phyloP scores from a whole-genome alignment of 768 basidiomycete species.

The Russula virescens region DNA sequence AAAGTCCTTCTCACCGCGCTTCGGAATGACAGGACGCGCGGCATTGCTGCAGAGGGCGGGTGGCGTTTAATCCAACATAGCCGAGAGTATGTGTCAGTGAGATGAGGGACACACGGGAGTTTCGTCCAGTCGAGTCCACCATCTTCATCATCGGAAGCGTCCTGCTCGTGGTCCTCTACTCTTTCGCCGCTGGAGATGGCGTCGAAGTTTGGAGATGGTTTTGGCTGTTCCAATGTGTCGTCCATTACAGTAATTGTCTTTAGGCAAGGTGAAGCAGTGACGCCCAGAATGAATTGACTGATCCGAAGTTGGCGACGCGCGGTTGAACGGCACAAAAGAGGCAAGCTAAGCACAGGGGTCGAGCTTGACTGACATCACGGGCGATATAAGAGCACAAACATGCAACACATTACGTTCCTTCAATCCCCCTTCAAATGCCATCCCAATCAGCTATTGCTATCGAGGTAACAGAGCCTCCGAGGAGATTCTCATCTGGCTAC shows the following conservation, averaged over 20 bases:
- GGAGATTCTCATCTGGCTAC: conserved; percentile 17
- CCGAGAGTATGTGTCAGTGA: not conserved
- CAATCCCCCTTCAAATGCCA: not conserved
- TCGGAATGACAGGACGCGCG: conserved; percentile 75
- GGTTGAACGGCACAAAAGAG: not conserved
- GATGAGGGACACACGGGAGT: conserved; percentile 44
- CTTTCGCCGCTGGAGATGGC: conserved; percentile 28
- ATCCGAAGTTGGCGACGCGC: not conserved
- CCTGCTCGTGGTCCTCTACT: conserved; percentile 40
- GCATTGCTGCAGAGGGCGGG: conserved; percentile 16
- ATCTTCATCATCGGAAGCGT: conserved; percentile 68
- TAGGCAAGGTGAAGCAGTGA: not conserved
- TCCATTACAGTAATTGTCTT: conserved; percentile 60
- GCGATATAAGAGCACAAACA: not conserved
- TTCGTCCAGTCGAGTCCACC: conserved; percentile 80
- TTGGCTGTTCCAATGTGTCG: conserved; percentile 48
- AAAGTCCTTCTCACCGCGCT: conserved; percentile 96
- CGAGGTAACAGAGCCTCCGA: conserved; percentile 14
- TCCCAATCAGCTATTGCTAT: conserved; percentile 3
- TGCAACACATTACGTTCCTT: too few species aligned
- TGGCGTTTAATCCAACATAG: not conserved
- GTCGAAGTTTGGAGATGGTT: conserved; percentile 25
- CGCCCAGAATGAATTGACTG: too few species aligned
- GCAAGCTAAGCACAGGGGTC: too few species aligned
- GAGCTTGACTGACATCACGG: too few species aligned